phyloP scores from a whole-genome alignment of 345 rosid genomes.

The Raphanus raphanistrum region DNA sequence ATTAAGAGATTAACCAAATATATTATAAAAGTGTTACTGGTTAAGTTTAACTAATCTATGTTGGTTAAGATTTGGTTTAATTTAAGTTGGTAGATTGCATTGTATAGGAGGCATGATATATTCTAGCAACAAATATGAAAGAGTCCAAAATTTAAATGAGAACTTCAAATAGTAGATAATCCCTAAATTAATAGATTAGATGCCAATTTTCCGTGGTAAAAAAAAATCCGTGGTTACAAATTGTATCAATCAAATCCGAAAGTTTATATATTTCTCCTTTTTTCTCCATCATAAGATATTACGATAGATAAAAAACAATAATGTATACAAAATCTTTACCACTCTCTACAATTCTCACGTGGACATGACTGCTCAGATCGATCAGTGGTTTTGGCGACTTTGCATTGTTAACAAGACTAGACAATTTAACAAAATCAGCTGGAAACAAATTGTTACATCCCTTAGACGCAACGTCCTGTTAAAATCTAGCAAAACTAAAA shows the following conservation, averaged over 20 bases:
- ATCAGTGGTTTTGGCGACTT: neutral
- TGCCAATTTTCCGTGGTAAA: neutral
- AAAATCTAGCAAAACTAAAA: neutral
- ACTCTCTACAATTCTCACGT: neutral
- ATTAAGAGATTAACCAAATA: no score
- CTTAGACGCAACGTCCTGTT: neutral
- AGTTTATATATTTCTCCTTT: neutral
- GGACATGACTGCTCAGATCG: neutral
- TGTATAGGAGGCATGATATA: no score
- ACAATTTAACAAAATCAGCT: neutral
- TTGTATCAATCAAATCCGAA: neutral
- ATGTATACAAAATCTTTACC: no score
- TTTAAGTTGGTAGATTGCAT: no score
- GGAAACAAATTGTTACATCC: neutral
- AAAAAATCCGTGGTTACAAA: neutral
- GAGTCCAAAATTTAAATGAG: no score
- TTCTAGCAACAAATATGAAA: no score
- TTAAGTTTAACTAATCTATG: no score
- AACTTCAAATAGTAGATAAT: no score
- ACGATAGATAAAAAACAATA: neutral
- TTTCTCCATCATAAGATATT: neutral
- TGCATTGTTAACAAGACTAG: neutral
- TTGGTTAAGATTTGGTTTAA: no score
- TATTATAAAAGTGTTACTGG: no score
- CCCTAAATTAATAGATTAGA: no score